phyloP scores from a whole-genome alignment of 257 asterid species.

The Oldenlandia corymbosa region DNA sequence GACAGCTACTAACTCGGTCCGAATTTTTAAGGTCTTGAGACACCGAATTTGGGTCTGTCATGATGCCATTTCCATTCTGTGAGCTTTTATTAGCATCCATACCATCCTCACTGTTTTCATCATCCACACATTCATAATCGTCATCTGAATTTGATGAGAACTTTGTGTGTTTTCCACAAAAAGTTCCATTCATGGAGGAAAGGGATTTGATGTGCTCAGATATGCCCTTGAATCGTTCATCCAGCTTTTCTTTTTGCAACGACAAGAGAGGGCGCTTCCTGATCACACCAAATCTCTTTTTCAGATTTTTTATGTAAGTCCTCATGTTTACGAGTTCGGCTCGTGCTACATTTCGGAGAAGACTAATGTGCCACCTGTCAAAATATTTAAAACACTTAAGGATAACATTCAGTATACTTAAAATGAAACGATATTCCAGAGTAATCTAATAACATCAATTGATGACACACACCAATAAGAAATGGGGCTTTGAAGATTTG shows the following conservation, averaged over 20 bases:
- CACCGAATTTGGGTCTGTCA: conserved; percentile 22
- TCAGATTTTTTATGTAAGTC: conserved; percentile 41
- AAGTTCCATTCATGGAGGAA: conserved; percentile 38
- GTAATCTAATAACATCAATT: background rate
- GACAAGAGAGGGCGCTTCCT: conserved; percentile 51
- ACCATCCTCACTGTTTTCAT: conserved; percentile 41
- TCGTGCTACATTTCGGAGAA: conserved; percentile 40
- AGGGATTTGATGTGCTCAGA: conserved; percentile 57
- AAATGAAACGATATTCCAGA: background rate
- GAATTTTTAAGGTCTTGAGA: conserved; percentile 31
- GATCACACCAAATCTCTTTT: conserved; percentile 32
- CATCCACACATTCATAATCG: conserved; percentile 45
- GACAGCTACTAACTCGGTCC: conserved; percentile 72
- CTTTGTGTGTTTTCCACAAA: conserved; percentile 62
- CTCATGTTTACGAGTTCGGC: conserved; percentile 39
- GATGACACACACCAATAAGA: background rate
- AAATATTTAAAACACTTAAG: conserved; percentile 17
- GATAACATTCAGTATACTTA: background rate
- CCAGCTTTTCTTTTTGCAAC: conserved; percentile 52
- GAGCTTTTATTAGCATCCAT: conserved; percentile 35
- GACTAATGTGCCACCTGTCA: conserved; percentile 50
- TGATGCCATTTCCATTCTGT: conserved; percentile 23
- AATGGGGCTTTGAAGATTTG: background rate
- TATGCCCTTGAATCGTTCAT: conserved; percentile 54
- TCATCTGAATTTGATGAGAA: conserved; percentile 72